phyloP scores from a whole-genome alignment of 148 eudicot species.

The Tetragonia tetragonoides region DNA sequence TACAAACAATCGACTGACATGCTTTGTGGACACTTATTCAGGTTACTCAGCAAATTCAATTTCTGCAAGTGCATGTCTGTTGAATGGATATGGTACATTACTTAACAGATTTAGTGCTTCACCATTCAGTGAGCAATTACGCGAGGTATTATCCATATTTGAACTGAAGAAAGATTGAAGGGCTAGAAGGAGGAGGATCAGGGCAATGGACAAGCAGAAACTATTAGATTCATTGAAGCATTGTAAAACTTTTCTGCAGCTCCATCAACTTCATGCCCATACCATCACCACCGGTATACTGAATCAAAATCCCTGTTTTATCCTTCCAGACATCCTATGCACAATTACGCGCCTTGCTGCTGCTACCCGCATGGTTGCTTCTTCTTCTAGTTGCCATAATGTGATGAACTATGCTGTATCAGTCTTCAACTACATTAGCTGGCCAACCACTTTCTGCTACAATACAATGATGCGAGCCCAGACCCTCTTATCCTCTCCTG shows the following conservation, averaged over 20 bases:
- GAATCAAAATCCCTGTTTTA: conserved; percentile 32
- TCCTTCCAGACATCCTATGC: conserved; percentile 50
- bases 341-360: conserved; percentile 35
- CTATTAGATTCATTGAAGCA: conserved; percentile 30
- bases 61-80: neutral
- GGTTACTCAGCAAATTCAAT: neutral
- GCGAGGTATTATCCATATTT: neutral
- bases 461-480: conserved; percentile 70
- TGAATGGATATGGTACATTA: neutral
- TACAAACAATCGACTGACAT: no score
- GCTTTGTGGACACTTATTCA: neutral
- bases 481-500: conserved; percentile 48
- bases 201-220: conserved; percentile 13
- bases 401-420: conserved; percentile 42
- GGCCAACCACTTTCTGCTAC: conserved; percentile 63
- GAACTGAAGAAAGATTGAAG: neutral
- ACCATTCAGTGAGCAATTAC: neutral
- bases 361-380: neutral
- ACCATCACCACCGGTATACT: conserved; percentile 53
- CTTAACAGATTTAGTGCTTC: neutral
- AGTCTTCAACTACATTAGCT: conserved; percentile 45
- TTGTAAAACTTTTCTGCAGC: conserved; percentile 52
- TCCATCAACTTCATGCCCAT: conserved; percentile 65
- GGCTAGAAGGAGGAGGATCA: neutral
- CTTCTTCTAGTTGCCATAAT: conserved; percentile 11